Conservation (phyloP, 768 basidiomycete genomes). For the Lentinula raphanica region DNA sequence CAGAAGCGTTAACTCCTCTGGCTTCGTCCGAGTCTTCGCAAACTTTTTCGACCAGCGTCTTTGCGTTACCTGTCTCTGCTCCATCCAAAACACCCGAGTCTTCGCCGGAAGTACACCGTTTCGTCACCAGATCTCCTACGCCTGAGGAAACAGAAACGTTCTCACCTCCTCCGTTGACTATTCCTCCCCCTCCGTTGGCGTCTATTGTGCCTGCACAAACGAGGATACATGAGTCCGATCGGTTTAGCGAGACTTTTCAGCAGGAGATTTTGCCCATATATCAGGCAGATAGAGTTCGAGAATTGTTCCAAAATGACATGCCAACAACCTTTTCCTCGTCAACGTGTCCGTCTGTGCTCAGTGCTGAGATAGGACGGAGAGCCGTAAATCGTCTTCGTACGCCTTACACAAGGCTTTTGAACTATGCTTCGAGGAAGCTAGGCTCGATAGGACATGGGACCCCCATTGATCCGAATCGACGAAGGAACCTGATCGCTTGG, state of each 20-base stretch:
- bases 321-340: neutral
- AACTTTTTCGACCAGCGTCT: neutral
- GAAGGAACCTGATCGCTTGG: conserved; percentile 3
- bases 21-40: neutral
- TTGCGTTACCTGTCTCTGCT: conserved; percentile 1
- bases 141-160: neutral
- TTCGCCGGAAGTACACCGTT: neutral
- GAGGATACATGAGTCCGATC: neutral
- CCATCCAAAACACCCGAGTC: neutral
- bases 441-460: conserved; percentile 4
- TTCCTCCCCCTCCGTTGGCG: conserved; percentile 1
- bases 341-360: neutral
- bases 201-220: neutral
- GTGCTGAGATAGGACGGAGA: neutral
- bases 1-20: conserved; percentile 4
- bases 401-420: neutral
- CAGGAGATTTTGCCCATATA: neutral
- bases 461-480: conserved; percentile 2
- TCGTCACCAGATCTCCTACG: neutral
- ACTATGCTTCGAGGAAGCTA: conserved; percentile 3
- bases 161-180: neutral
- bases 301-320: neutral
- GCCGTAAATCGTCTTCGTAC: neutral
- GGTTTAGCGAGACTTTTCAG: neutral
- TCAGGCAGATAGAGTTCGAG: neutral